Evolutionary conservation across 495 filamentous ascomycete genomes (phyloP).

Genomic region (Penicillium pulvis): DNA sequence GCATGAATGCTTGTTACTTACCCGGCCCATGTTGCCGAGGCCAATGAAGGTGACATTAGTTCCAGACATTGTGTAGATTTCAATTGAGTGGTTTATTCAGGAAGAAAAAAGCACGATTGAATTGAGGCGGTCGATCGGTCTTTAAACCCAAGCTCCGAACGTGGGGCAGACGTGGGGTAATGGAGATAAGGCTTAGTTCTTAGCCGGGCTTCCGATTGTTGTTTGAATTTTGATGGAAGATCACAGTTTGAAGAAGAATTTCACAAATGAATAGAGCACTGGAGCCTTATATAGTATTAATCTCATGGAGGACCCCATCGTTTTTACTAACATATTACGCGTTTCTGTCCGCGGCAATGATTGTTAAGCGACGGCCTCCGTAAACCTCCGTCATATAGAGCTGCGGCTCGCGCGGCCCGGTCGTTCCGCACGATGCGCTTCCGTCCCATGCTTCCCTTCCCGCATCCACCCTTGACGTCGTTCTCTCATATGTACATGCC

Average conservation of each 20-base stretch:
- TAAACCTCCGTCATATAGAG: not conserved
- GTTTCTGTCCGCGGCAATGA: not conserved
- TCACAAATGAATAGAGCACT: no score
- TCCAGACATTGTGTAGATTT: conserved; percentile 22
- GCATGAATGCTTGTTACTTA: conserved; percentile 43
- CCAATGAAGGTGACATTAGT: conserved; percentile 70
- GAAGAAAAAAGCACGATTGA: not conserved
- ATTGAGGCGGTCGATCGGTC: not conserved
- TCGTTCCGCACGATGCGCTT: conserved; percentile 1
- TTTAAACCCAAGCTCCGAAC: conserved; percentile 3
- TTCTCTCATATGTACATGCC: not conserved
- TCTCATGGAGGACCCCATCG: not conserved
- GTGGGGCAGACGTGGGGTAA: conserved; percentile 25
- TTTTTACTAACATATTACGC: not conserved
- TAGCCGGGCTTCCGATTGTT: conserved; percentile 15
- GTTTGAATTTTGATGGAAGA: not conserved
- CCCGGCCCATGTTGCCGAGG: conserved; percentile 88
- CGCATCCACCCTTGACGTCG: no score
- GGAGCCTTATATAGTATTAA: not conserved
- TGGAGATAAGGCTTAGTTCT: conserved; percentile 26
- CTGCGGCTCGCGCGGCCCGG: conserved; percentile 7
- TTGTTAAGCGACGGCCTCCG: not conserved
- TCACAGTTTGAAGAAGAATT: not conserved
- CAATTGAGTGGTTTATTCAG: not conserved
- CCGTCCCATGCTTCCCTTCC: no score